Base-by-base conservation (phyloP, 2,329 filamentous ascomycete genomes). In the Apiospora sp. region DNA sequence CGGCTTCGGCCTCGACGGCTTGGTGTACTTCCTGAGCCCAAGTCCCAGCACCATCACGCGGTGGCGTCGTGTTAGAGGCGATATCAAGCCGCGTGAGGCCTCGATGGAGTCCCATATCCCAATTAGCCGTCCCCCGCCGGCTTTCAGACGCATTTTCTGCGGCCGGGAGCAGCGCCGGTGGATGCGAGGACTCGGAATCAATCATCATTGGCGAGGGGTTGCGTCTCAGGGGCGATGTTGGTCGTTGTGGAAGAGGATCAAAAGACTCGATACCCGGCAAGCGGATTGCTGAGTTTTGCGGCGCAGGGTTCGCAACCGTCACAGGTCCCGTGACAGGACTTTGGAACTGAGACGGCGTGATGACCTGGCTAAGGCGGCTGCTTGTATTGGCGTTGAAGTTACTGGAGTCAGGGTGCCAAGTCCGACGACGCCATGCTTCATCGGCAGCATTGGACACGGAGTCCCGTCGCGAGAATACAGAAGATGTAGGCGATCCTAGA, bases 201-300 rank as follows among this genome's bases (percentile, higher is more conserved):
- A 95, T 83, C 79, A 93, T 89, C 93, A 96, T 95, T 0, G 94
- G 93, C 70, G 93, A 95, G 2, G 90, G 86, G 71, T 88, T 88
- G 67, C 92, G 90, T 68, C 90, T 88, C 1, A 90, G 88, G 10
- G 92, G 91, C 0, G 93, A 90, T 16, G 86, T 81, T 0, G 91
- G 88, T 27, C 88, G 89, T 72, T 89, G 88, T 37, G 91, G 92
- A 34, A 93, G 86, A 72, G 94, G 92, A 78, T 96, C 94, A 77
- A 98, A 98, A 22, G 94, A 97, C 80, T 97, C 94, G 76, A 98
- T 98, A 19, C 95, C 95, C 0, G 95, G 95, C 19, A 98, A 87
- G 51, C 94, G 91, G 19, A 94, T 86, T 5, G 87, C 83, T 8
- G 87, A 89, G 76, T 92, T 91, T 79, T 83, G 90, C 49, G 81